Base-by-base conservation (phyloP, 2,329 filamentous ascomycete species). In the Pochonia chlamydosporia region DNA sequence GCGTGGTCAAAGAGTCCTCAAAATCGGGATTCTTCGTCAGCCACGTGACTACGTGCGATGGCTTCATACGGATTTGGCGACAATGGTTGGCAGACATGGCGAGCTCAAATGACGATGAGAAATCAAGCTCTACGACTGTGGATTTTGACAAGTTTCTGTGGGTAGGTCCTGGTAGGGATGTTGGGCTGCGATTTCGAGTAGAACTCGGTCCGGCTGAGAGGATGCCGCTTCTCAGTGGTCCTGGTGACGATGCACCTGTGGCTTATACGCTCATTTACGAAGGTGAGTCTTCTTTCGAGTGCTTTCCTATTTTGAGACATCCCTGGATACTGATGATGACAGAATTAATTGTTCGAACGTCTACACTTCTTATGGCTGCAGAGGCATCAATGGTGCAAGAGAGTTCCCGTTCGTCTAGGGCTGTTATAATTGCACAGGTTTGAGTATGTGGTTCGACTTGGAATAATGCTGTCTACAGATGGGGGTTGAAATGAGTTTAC, bases 211-310 rank as follows among this genome's bases (percentile, higher is more conserved):
- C 54, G n/a, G 56, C 55, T n/a, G 59, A 65, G 63, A 58, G 72
- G 30, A 66, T 69, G 49, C 78, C 82, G 1, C 62, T 86, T 13
- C 67, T 87, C 11, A 64, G 81, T 14, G 68, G 71, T 2, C 68
- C 66, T 9, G 78, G 83, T 43, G 81, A 88, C 46, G 82, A 89
- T 40, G 65, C 77, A n/a, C 74, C 83, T 3, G 79, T 87, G 9
- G 81, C 74, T 46, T 93, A 89, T 60, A 76, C 76, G 37, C 69
- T 93, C 24, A 78, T 86, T 47, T 87, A 88, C 58, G 74, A 87
- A 76, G 83, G 87, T 89, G 69, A 49, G 74, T 60, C 39, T 10
- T 11, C 5, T 4, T 39, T 31, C 8, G 7, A 6, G 5, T 14
- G 5, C 2, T 4, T 8, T 3, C 8, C 7, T 2, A 14, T 2